These are phyloP conservation scores for Lactarius tabidus DNA, from an alignment of 768 basidiomycete genomes.

Conservation along the genomic window DNA sequence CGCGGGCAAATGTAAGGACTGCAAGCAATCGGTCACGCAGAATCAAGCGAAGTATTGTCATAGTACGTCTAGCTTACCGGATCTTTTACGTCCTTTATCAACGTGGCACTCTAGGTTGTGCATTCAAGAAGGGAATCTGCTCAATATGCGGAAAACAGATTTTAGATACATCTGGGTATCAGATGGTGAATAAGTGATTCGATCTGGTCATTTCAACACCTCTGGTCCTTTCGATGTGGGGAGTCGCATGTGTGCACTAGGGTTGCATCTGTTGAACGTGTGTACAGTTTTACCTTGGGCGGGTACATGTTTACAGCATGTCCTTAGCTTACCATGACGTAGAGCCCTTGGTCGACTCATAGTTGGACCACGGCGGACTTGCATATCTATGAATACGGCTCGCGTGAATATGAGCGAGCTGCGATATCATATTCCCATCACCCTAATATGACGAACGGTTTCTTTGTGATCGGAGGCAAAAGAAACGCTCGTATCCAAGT, in stretches of 20 bases:
- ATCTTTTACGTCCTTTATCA: slow-evolving; percentile 2
- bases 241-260: slow-evolving; percentile 7
- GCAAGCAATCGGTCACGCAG: slow-evolving; percentile 79
- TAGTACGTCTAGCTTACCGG: slow-evolving; percentile 43
- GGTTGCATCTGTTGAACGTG: not conserved
- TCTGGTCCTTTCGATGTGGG: not conserved
- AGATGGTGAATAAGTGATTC: slow-evolving; percentile 76
- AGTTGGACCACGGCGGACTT: not conserved
- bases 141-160: slow-evolving; percentile 87
- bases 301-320: slow-evolving; percentile 2
- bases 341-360: slow-evolving; percentile 51
- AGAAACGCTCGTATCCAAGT: not conserved
- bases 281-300: not conserved
- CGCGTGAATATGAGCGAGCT: not conserved
- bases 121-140: slow-evolving; percentile 82
- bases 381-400: not conserved
- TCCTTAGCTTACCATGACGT: slow-evolving; percentile 29
- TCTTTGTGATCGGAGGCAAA: not conserved
- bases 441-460: not conserved
- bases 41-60: slow-evolving; percentile 88
- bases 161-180: slow-evolving; percentile 77
- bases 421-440: not conserved
- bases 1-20: slow-evolving; percentile 83
- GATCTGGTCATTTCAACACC: slow-evolving; percentile 16
- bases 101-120: slow-evolving; percentile 55